These are phyloP conservation scores for Trichosporon coremiiforme DNA, from an alignment of 1,284 basidiomycete genomes.

Conservation along the genomic window DNA sequence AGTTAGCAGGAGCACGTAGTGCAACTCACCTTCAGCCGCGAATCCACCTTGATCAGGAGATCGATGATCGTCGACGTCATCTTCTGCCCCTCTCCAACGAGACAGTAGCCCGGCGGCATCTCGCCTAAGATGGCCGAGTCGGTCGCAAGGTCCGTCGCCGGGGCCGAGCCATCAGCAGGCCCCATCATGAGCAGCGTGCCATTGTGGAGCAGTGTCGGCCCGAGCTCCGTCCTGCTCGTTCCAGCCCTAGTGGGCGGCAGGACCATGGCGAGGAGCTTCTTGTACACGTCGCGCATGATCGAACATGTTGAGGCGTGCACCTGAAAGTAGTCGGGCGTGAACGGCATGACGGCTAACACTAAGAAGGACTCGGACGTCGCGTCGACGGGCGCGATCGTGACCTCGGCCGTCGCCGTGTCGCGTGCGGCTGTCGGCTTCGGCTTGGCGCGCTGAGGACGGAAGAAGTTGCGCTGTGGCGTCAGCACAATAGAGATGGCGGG, in stretches of 20 bases:
- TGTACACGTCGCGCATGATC: conserved; percentile 58
- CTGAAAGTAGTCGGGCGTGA: conserved; percentile 59
- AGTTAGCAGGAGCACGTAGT: conserved; percentile 19
- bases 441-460: conserved; percentile 29
- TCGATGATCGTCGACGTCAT: conserved; percentile 53
- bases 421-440: conserved; percentile 25
- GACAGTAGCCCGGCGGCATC: conserved; percentile 38
- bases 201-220: conserved; percentile 39
- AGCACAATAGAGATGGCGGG: conserved; percentile 26
- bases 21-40: conserved; percentile 52
- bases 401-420: conserved; percentile 31
- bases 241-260: conserved; percentile 26
- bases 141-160: conserved; percentile 27
- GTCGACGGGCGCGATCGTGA: conserved; percentile 31
- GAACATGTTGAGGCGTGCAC: conserved; percentile 58
- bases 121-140: conserved; percentile 47
- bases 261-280: conserved; percentile 52
- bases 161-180: conserved; percentile 1
- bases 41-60: conserved; percentile 56
- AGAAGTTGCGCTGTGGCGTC: conserved; percentile 31
- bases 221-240: conserved; percentile 24
- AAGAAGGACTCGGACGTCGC: conserved; percentile 32
- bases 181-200: conserved; percentile 17
- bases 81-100: conserved; percentile 52
- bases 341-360: conserved; percentile 49